These are phyloP conservation scores for Obba rivulosa DNA, from an alignment of 768 basidiomycete genomes.

Conservation along the genomic window DNA sequence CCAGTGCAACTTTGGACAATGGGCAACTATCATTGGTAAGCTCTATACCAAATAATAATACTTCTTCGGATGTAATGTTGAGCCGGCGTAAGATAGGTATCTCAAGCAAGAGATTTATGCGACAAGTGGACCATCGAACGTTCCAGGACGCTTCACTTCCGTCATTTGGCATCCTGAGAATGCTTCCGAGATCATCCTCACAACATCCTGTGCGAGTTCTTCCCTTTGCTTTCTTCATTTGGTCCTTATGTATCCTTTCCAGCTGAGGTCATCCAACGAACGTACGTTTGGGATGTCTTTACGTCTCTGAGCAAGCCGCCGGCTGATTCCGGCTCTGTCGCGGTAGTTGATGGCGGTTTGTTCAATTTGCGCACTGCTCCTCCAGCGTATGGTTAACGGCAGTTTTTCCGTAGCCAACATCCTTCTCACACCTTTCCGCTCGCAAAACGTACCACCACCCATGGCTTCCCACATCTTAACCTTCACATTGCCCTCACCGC, in stretches of 20 bases:
- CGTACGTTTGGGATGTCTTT: slow-evolving; percentile 77
- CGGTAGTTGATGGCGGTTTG: slow-evolving; percentile 85
- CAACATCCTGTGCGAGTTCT: slow-evolving; percentile 52
- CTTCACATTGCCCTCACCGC: slow-evolving; percentile 13
- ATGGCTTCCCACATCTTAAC: slow-evolving; percentile 68
- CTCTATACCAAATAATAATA: background rate
- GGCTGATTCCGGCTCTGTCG: slow-evolving; percentile 77
- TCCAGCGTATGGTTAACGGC: background rate
- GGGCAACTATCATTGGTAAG: slow-evolving; percentile 90
- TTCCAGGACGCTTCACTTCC: slow-evolving; percentile 57
- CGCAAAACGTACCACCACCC: slow-evolving; percentile 96
- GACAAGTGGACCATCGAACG: slow-evolving; percentile 24
- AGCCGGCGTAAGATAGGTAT: slow-evolving; percentile 50
- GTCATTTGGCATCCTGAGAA: slow-evolving; percentile 88
- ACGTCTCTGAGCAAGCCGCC: slow-evolving; percentile 55
- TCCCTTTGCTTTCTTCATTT: background rate
- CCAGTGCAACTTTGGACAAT: slow-evolving; percentile 94
- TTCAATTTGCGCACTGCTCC: slow-evolving; percentile 8
- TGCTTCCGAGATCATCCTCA: slow-evolving; percentile 55
- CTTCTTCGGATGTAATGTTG: background rate
- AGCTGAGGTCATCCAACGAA: slow-evolving; percentile 55
- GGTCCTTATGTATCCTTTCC: slow-evolving; percentile 6
- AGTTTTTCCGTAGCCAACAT: slow-evolving; percentile 46
- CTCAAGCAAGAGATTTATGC: slow-evolving; percentile 84
- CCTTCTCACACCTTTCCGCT: slow-evolving; percentile 88